Base-by-base conservation (phyloP, 2,329 filamentous ascomycete genomes). In the Grosmannia penicillata region DNA sequence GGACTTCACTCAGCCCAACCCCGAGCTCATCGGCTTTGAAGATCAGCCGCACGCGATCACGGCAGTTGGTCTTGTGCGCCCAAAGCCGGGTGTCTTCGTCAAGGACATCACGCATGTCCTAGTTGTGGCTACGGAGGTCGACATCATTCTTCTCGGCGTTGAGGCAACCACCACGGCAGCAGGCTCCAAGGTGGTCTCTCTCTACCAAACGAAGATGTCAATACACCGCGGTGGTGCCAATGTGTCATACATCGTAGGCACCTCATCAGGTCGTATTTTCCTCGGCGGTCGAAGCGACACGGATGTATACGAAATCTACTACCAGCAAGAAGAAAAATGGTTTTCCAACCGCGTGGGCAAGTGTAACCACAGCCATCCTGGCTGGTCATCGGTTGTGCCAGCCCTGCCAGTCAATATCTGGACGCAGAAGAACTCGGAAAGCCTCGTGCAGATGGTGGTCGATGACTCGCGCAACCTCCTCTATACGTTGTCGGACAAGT, bases 301-400 rank as follows among this genome's bases (percentile, higher is more conserved):
- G 46, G 87, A 96, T 50, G 75, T 98, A 34, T 84, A 91, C 56
- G 91, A 98, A 59, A 72, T 98, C 38, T 87, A 82, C 48, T 98
- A 98, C 55, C 89, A 96, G 58, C 86, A 94, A 52, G 86, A 96
- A 56, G 91, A 98, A 59, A 81, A 82, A 49, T 98, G 91, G 91
- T 98, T 98, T 54, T 80, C 82, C 38, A 86, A 78, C 56, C 75
- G 82, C 47, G 93, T 84, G 54, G 78, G 80, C 43, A 94, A 87
- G 59, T 77, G 89, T 45, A 93, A 93, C 54, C 91, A 95, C 56
- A 89, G 80, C 35, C 79, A 73, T 54, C 76, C 73, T 4, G 78
- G 80, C 25, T 78, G 82, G 65, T 69, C 70, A 40, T 78, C 73
- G 10, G 68, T 81, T 3, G 63, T 84, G 4, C 72, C 74, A 1